Conservation (phyloP, 2,329 filamentous ascomycete species). For the Colletotrichum navitas region DNA sequence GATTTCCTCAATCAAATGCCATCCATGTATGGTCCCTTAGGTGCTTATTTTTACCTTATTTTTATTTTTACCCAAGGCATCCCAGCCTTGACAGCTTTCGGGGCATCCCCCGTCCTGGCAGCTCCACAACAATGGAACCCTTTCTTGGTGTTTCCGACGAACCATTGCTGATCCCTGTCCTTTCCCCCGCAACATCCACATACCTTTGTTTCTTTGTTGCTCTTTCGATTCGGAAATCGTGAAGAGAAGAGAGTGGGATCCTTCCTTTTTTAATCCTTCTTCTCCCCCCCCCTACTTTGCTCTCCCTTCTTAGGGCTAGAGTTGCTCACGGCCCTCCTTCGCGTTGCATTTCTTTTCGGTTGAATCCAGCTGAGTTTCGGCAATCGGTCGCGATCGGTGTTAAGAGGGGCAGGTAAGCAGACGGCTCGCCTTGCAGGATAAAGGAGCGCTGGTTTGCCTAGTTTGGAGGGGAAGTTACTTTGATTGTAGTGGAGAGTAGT, state of each 20-base stretch:
- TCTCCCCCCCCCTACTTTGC: not conserved
- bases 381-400: not conserved
- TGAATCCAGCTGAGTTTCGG: not conserved
- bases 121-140: not conserved
- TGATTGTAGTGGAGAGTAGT: not conserved
- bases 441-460: not conserved
- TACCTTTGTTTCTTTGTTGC: not conserved
- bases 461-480: not conserved
- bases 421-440: no score
- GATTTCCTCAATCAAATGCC: not conserved
- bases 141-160: not conserved
- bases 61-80: not conserved
- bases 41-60: not conserved
- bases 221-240: not conserved
- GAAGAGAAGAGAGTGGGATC: not conserved
- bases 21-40: not conserved
- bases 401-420: not conserved
- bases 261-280: not conserved
- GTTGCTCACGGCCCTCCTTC: not conserved
- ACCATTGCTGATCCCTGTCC: not conserved
- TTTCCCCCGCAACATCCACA: not conserved
- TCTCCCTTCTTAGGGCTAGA: no score
- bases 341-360: not conserved
- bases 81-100: not conserved
- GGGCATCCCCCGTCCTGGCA: not conserved